Conservation (phyloP, 2,329 filamentous ascomycete genomes). For the Ophiostoma pallidulum region DNA sequence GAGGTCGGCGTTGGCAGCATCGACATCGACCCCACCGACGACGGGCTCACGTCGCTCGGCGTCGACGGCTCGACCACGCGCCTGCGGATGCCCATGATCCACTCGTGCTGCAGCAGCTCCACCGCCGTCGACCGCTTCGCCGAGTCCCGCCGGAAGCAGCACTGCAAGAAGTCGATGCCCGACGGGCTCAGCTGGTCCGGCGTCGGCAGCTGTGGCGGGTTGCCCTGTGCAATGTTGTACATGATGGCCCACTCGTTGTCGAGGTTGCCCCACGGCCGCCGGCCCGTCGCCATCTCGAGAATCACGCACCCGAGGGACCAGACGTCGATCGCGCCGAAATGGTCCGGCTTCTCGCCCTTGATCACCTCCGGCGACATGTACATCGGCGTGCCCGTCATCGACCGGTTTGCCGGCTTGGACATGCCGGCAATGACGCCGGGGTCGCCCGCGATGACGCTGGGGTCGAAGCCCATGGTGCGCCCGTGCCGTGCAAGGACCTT, state of each 20-base stretch:
- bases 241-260: constrained; percentile 99
- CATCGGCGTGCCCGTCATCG: constrained; percentile 97
- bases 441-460: neutral
- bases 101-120: constrained; percentile 88
- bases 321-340: constrained; percentile 81
- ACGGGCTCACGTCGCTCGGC: constrained; percentile 48
- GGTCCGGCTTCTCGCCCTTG: constrained; percentile 72
- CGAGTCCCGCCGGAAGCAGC: constrained; percentile 81
- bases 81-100: constrained; percentile 61
- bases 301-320: constrained; percentile 97
- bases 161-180: constrained; percentile 80
- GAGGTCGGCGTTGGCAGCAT: constrained; percentile 6
- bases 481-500: constrained; percentile 94
- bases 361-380: constrained; percentile 99
- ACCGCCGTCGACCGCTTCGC: constrained; percentile 68
- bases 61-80: constrained; percentile 56
- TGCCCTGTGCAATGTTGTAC: constrained; percentile 99
- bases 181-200: constrained; percentile 72
- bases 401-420: constrained; percentile 56
- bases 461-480: constrained; percentile 40
- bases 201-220: constrained; percentile 75
- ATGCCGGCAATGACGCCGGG: constrained; percentile 47
- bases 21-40: constrained; percentile 25
- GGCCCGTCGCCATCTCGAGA: constrained; percentile 92
- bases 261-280: constrained; percentile 86